Percentiles rank a stretch among this genome's conserved stretches.
These are phyloP conservation scores for Lenwebbia sp. DNA, from an alignment of 345 rosid genomes.

Conservation along the genomic window DNA sequence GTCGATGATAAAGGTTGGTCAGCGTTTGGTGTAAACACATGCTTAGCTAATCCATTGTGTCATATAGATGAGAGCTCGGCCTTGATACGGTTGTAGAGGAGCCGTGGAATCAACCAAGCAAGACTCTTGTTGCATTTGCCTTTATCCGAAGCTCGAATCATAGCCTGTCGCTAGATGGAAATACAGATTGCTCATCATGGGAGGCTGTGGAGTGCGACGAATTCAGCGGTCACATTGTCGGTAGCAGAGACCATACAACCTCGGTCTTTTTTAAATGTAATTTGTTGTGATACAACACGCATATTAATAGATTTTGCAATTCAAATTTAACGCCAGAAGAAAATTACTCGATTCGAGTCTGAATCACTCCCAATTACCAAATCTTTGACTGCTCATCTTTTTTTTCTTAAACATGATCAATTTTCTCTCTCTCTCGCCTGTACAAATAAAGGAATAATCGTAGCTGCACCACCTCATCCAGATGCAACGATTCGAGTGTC, in stretches of 20 bases:
- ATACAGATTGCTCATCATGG: neutral
- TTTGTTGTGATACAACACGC: fast-evolving
- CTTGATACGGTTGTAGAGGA: neutral
- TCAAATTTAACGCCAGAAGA: neutral
- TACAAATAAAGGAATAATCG: too few species aligned
- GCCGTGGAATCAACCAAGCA: fast-evolving
- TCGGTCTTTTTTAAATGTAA: neutral
- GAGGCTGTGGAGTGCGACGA: neutral
- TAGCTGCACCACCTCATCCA: too few species aligned
- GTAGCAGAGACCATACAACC: fast-evolving
- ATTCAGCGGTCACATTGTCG: fast-evolving
- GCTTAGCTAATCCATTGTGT: neutral
- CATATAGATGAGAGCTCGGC: fast-evolving
- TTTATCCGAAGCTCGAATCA: too few species aligned
- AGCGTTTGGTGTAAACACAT: neutral
- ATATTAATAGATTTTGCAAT: too few species aligned
- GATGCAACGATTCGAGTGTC: too few species aligned
- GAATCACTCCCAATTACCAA: neutral
- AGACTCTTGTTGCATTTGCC: too few species aligned
- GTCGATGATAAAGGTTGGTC: neutral
- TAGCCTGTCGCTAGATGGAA: neutral
- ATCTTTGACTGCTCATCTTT: neutral
- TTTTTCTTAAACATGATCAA: neutral
- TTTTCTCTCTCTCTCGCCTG: neutral
- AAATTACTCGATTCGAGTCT: fast-evolving